Conservation (phyloP, 2,329 filamentous ascomycete genomes). For the Nannizziopsis arthrosporioides region DNA sequence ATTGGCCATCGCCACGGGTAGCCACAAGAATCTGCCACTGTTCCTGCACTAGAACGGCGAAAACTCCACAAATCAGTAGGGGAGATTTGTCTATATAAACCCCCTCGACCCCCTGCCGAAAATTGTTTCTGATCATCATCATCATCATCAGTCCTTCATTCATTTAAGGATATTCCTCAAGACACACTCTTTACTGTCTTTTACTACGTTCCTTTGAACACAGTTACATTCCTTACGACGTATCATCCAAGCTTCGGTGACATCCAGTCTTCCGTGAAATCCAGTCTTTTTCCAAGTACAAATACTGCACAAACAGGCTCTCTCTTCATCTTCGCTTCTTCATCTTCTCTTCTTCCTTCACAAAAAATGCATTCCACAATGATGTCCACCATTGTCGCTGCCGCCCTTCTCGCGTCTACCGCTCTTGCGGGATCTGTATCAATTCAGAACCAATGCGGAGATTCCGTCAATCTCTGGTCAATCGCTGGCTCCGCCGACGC, state of each 20-base stretch:
- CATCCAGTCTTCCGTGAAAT: background rate
- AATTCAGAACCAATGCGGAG: constrained; percentile 30
- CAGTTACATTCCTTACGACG: background rate
- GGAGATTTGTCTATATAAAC: constrained; percentile 15
- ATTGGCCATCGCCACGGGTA: background rate
- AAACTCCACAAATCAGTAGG: background rate
- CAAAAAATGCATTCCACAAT: constrained; percentile 30
- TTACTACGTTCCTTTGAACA: constrained; percentile 7
- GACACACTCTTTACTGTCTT: constrained; percentile 10
- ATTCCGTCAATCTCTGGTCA: constrained; percentile 33
- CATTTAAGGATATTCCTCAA: constrained; percentile 9
- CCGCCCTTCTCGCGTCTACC: constrained; percentile 23
- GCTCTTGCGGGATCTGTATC: constrained; percentile 21
- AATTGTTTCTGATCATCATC: constrained; percentile 2
- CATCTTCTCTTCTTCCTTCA: no score
- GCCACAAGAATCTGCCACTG: background rate
- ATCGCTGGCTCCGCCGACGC: constrained; percentile 24
- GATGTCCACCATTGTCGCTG: constrained; percentile 24
- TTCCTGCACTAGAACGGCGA: background rate
- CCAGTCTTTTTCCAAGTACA: constrained; percentile 1
- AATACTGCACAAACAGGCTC: no score
- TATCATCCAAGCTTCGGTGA: constrained; percentile 1
- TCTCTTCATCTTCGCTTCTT: no score
- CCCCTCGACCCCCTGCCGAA: constrained; percentile 4
- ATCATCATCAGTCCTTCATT: constrained; percentile 7